These are phyloP conservation scores for Paxillus rubicundulus DNA, from an alignment of 768 basidiomycete species.

Conservation along the genomic window DNA sequence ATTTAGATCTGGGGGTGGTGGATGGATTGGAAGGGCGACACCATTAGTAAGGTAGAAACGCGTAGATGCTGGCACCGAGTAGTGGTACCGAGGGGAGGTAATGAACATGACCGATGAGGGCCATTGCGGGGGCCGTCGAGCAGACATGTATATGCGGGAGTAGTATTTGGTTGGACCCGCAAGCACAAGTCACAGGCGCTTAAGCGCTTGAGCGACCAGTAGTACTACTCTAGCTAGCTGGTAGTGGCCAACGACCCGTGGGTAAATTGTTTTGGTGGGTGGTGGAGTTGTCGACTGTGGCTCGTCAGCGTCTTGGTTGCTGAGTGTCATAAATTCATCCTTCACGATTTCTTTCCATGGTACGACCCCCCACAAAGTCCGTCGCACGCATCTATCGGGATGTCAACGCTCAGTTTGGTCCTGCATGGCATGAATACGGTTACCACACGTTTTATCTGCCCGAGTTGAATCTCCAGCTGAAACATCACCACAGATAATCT, in stretches of 20 bases:
- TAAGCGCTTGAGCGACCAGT: no score
- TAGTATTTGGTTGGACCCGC: neutral
- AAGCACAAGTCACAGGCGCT: neutral
- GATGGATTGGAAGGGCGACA: conserved; percentile 9
- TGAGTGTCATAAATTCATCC: conserved; percentile 6
- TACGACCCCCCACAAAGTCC: conserved; percentile 69
- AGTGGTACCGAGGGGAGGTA: conserved; percentile 48
- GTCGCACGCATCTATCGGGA: conserved; percentile 85
- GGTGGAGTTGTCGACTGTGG: conserved; percentile 11
- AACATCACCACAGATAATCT: conserved; percentile 68
- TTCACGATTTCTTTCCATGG: conserved; percentile 45
- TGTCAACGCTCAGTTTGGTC: conserved; percentile 83
- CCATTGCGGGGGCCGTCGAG: conserved; percentile 42
- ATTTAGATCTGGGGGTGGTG: conserved; percentile 1
- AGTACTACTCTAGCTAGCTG: no score
- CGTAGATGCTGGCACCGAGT: conserved; percentile 49
- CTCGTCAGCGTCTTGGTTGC: conserved; percentile 4
- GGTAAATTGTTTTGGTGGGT: conserved; percentile 21
- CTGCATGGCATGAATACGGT: conserved; percentile 98
- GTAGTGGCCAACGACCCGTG: conserved; percentile 21
- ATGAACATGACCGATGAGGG: conserved; percentile 58
- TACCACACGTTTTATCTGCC: conserved; percentile 17
- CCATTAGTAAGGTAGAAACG: conserved; percentile 38
- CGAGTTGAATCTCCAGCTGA: conserved; percentile 11
- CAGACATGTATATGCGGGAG: conserved; percentile 7